A percentile compares a stretch with the other conserved stretches of the same genome.
phyloP scores from a whole-genome alignment of 1,139 yeast species.

The Yarrowia galli region DNA sequence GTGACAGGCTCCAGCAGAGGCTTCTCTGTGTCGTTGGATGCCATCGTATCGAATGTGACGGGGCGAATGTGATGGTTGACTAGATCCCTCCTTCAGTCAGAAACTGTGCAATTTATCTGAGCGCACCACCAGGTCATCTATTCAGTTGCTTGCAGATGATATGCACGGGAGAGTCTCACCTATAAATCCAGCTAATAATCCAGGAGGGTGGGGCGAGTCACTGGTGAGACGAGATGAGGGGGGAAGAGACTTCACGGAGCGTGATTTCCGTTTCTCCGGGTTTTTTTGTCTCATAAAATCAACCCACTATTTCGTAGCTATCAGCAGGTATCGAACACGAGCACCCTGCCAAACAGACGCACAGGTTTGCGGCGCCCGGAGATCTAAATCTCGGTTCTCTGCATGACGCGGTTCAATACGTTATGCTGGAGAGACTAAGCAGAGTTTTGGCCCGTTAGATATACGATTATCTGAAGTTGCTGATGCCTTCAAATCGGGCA shows the following conservation, averaged over 20 bases:
- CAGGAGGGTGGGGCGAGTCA: too few species aligned
- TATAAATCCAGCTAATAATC: background rate
- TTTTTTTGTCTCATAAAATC: background rate
- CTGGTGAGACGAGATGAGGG: background rate
- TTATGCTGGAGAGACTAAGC: background rate
- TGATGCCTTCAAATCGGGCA: background rate
- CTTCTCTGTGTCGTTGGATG: background rate
- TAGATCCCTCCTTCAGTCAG: too few species aligned
- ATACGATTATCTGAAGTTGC: background rate
- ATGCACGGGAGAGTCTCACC: conserved; percentile 20
- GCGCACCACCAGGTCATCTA: background rate
- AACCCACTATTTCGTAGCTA: background rate
- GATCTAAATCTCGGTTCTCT: conserved; percentile 26
- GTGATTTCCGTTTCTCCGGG: background rate
- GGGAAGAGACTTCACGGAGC: background rate
- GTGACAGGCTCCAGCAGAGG: conserved; percentile 17
- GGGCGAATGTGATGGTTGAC: background rate
- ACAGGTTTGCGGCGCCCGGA: conserved; percentile 17
- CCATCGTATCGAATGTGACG: background rate
- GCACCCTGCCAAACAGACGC: background rate
- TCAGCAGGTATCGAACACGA: background rate
- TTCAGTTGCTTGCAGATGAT: conserved; percentile 26
- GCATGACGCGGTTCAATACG: conserved; percentile 21
- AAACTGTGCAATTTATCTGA: background rate
- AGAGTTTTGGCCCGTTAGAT: background rate